A percentile compares a stretch with the other conserved stretches of the same genome.
Evolutionary conservation across 352 stramenopile genomes (phyloP).

Genomic region (Globisporangium alternatum): DNA sequence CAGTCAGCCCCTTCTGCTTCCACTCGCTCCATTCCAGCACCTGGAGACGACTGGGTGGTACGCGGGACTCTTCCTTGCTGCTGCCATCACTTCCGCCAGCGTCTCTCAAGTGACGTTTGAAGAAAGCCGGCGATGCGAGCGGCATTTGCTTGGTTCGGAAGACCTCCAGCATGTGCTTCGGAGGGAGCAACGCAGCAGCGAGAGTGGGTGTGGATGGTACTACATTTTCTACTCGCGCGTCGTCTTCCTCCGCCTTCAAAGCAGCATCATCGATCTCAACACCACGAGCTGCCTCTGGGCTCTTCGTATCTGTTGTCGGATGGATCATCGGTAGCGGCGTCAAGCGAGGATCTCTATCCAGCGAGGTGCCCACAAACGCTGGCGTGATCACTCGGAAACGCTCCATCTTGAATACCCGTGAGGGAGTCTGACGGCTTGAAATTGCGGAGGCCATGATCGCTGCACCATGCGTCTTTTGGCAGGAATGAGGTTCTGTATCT

Average conservation of each 20-base stretch:
- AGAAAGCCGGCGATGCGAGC: slow-evolving; percentile 49
- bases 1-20: slow-evolving; percentile 22
- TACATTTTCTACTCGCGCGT: neutral
- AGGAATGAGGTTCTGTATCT: neutral
- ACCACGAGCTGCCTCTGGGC: neutral
- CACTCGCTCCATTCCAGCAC: slow-evolving; percentile 42
- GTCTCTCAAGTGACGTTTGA: slow-evolving; percentile 43
- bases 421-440: slow-evolving; percentile 34
- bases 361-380: slow-evolving; percentile 26
- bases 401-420: slow-evolving; percentile 66
- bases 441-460: slow-evolving; percentile 25
- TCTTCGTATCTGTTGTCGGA: slow-evolving; percentile 2
- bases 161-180: slow-evolving; percentile 72
- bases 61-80: neutral
- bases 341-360: neutral
- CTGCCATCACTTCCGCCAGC: slow-evolving; percentile 9
- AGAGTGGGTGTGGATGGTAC: neutral
- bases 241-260: slow-evolving; percentile 2
- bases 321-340: slow-evolving; percentile 11
- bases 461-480: slow-evolving; percentile 16
- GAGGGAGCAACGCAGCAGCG: slow-evolving; percentile 33
- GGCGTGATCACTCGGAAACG: slow-evolving; percentile 60
- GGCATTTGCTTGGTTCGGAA: slow-evolving; percentile 68
- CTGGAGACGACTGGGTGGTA: slow-evolving; percentile 26
- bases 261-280: neutral